Percentiles rank a stretch among this genome's conserved stretches.
phyloP scores from a whole-genome alignment of 1,284 basidiomycete species.

The Calocybe gambosa region DNA sequence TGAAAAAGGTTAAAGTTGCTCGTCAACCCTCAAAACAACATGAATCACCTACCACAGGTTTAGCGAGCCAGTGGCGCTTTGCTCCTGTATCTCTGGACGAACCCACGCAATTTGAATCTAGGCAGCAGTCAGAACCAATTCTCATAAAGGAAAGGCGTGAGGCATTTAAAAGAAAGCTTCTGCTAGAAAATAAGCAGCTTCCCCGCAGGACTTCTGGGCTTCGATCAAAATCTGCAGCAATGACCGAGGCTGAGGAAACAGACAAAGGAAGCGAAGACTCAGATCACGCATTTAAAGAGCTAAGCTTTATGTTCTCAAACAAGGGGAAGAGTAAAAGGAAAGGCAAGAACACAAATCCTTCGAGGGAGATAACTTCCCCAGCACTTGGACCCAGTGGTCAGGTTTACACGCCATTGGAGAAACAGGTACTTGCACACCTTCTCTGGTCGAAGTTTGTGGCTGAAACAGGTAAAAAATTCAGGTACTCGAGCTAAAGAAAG shows the following conservation, averaged over 20 bases:
- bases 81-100: slow-evolving; percentile 23
- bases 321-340: slow-evolving; percentile 32
- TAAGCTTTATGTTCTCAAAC: slow-evolving; percentile 43
- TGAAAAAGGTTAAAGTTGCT: slow-evolving; percentile 27
- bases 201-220: slow-evolving; percentile 15
- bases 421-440: slow-evolving; percentile 51
- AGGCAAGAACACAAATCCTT: slow-evolving; percentile 9
- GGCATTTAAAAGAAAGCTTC: slow-evolving; percentile 49
- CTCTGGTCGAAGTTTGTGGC: too few species aligned
- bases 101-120: slow-evolving; percentile 15
- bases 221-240: slow-evolving; percentile 1
- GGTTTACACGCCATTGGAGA: slow-evolving; percentile 78
- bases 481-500: slow-evolving; percentile 67
- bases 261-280: slow-evolving; percentile 33
- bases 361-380: slow-evolving; percentile 34
- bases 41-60: slow-evolving; percentile 2
- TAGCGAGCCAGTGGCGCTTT: slow-evolving; percentile 21
- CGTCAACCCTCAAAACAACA: slow-evolving; percentile 6
- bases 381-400: slow-evolving; percentile 73
- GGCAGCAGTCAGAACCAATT: slow-evolving; percentile 16
- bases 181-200: slow-evolving; percentile 37
- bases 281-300: slow-evolving; percentile 42
- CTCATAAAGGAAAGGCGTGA: slow-evolving; percentile 34
- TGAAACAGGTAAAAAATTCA: too few species aligned
- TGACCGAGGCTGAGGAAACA: slow-evolving; percentile 19